A percentile compares a stretch with the other conserved stretches of the same genome.
Conservation (phyloP, 495 filamentous ascomycete genomes). For the Penicillium ucsense region DNA sequence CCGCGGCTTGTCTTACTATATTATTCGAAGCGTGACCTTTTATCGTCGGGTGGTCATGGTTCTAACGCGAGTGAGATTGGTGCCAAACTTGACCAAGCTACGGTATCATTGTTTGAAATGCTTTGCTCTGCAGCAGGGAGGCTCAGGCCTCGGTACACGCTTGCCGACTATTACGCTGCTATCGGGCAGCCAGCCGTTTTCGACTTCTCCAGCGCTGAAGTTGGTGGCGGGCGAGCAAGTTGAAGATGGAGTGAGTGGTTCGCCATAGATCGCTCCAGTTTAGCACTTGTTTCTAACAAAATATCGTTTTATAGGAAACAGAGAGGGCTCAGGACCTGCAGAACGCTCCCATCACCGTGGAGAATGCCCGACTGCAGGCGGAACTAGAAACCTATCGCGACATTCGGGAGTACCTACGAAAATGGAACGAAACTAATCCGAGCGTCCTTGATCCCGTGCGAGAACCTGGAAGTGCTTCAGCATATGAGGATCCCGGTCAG, state of each 20-base stretch:
- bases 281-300: neutral
- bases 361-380: conserved; percentile 18
- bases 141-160: neutral
- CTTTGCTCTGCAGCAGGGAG: neutral
- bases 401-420: conserved; percentile 42
- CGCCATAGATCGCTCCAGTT: neutral
- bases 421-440: conserved; percentile 39
- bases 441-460: conserved; percentile 28
- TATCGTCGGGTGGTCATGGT: conserved; percentile 15
- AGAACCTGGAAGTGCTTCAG: conserved; percentile 11
- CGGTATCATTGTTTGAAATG: conserved; percentile 1
- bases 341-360: conserved; percentile 9
- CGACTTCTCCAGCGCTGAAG: conserved; percentile 4
- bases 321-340: conserved; percentile 6
- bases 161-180: neutral
- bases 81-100: conserved; percentile 9
- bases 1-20: neutral
- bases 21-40: too few species aligned
- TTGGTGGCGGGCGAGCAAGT: neutral
- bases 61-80: conserved; percentile 14
- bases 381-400: conserved; percentile 29
- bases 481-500: neutral
- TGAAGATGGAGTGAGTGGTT: conserved; percentile 5
- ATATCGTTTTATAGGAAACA: neutral
- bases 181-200: conserved; percentile 2